Percentiles rank a stretch among this genome's conserved stretches.
These are phyloP conservation scores for Fraxinus nigra DNA, from an alignment of 305 asterid species.

Conservation along the genomic window DNA sequence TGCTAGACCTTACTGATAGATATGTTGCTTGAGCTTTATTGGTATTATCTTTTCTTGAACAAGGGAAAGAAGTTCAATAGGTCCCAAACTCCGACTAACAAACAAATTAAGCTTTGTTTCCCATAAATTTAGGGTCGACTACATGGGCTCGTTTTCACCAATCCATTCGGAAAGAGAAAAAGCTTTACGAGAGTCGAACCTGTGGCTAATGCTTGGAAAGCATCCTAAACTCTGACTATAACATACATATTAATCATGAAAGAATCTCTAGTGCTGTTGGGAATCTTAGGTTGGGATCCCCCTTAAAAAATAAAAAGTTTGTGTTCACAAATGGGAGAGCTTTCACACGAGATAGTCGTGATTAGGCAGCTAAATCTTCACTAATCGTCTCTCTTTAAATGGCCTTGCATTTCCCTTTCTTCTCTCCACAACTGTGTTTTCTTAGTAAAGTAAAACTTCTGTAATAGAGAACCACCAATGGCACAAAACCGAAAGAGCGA, in stretches of 20 bases:
- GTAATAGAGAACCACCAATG: constrained; percentile 13
- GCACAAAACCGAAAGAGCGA: constrained; percentile 8
- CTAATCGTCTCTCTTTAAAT: constrained; percentile 16
- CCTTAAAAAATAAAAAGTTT: not conserved
- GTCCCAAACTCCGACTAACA: not conserved
- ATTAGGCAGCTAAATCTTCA: not conserved
- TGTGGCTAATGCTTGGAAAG: not conserved
- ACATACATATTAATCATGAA: not conserved
- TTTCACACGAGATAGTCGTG: not conserved
- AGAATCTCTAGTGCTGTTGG: not conserved
- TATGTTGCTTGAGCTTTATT: not conserved
- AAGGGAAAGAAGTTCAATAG: not conserved
- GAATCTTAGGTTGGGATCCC: constrained; percentile 19
- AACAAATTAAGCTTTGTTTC: not conserved
- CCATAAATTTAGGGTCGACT: not conserved
- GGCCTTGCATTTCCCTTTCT: not conserved
- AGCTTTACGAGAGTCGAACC: not conserved
- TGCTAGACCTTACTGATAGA: not conserved
- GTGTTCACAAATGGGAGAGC: not conserved
- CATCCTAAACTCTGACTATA: not conserved
- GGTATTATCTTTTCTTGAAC: not conserved
- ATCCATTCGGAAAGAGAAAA: not conserved
- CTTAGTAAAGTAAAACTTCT: not conserved
- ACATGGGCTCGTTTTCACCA: not conserved
- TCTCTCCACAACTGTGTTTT: constrained; percentile 12